Conservation (phyloP, 176 grass and related monocot species). For the Carex pumila region DNA sequence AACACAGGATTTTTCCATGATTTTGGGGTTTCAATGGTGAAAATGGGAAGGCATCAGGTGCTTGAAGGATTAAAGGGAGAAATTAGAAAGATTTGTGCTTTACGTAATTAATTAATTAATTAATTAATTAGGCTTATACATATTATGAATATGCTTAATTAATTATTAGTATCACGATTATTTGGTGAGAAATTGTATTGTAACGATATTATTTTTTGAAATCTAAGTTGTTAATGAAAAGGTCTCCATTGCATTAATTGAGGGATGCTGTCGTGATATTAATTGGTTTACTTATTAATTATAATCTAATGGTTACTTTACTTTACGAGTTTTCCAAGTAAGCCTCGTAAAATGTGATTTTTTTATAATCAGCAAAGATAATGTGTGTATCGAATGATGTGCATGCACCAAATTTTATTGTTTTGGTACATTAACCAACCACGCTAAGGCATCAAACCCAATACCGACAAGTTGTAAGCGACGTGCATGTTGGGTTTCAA, state of each 20-base stretch:
- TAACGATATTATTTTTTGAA: background rate
- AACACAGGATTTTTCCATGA: slow-evolving; percentile 42
- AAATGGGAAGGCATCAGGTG: slow-evolving; percentile 58
- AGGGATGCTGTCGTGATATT: background rate
- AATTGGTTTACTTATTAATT: background rate
- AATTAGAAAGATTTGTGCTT: slow-evolving; percentile 43
- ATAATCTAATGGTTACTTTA: background rate
- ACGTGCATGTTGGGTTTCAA: slow-evolving; percentile 3
- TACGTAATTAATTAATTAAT: slow-evolving; percentile 14
- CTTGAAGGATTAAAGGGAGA: slow-evolving; percentile 30
- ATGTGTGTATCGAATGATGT: background rate
- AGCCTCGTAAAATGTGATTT: slow-evolving; percentile 2
- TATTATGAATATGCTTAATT: background rate
- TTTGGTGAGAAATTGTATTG: slow-evolving; percentile 3
- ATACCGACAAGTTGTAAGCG: background rate
- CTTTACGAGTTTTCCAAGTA: background rate
- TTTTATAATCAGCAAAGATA: background rate
- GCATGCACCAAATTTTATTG: background rate
- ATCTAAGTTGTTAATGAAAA: background rate
- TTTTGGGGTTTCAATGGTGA: slow-evolving; percentile 58
- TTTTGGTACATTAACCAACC: background rate
- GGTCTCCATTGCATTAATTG: background rate
- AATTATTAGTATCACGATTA: background rate
- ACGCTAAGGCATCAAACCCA: background rate
- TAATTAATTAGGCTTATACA: slow-evolving; percentile 15